A percentile compares a stretch with the other conserved stretches of the same genome.
These are phyloP conservation scores for Litsea cubeba DNA, from an alignment of 164 flowering plant species.

Conservation along the genomic window DNA sequence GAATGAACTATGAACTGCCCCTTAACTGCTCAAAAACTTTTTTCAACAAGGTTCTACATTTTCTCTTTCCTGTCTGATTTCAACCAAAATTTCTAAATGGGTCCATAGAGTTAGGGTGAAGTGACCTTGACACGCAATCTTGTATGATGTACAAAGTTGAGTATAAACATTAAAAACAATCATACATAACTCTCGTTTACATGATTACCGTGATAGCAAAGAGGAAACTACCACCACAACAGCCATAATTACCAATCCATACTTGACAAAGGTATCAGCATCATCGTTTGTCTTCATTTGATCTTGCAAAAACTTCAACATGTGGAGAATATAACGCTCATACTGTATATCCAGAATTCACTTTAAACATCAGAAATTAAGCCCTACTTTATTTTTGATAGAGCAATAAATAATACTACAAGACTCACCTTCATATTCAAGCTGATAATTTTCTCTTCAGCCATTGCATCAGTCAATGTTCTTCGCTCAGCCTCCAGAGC, in stretches of 20 bases:
- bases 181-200: too few relatives aligned
- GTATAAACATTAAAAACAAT: too few relatives aligned
- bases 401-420: not conserved
- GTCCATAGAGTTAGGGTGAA: too few relatives aligned
- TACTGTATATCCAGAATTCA: slow-evolving; percentile 26
- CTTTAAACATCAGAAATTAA: not conserved
- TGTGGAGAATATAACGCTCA: slow-evolving; percentile 18
- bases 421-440: slow-evolving; percentile 29
- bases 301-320: slow-evolving; percentile 16
- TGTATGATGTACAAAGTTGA: too few relatives aligned
- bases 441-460: slow-evolving; percentile 18
- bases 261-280: slow-evolving; percentile 47
- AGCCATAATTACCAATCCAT: slow-evolving; percentile 54
- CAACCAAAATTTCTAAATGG: too few relatives aligned
- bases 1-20: too few relatives aligned
- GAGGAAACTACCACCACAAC: slow-evolving; percentile 39
- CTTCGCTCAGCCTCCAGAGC: slow-evolving; percentile 21
- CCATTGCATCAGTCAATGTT: slow-evolving; percentile 19
- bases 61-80: too few relatives aligned
- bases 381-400: not conserved
- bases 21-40: too few relatives aligned
- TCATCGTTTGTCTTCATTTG: slow-evolving; percentile 32
- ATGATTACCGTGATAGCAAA: slow-evolving; percentile 34
- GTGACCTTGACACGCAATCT: too few relatives aligned
- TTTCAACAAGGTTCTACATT: too few relatives aligned